phyloP scores from a whole-genome alignment of 1,284 basidiomycete species.

The Sporisorium graminicola region DNA sequence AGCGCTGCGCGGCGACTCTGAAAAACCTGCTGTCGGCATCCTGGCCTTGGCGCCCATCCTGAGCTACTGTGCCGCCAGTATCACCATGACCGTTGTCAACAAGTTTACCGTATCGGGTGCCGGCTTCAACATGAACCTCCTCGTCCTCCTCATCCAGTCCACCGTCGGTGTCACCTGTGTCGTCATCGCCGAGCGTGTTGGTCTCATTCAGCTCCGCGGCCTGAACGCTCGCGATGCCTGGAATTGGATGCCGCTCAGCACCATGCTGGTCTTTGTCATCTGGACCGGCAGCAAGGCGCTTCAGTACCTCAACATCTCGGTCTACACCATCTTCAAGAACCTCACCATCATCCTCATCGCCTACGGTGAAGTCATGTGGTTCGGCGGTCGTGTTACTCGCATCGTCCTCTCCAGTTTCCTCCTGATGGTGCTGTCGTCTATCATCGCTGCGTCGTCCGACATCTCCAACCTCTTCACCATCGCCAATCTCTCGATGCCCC shows the following conservation, averaged over 20 bases:
- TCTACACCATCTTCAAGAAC: constrained; percentile 94
- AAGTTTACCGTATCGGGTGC: constrained; percentile 97
- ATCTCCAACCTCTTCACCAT: constrained; percentile 74
- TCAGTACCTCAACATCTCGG: constrained; percentile 70
- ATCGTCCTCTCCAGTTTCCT: constrained; percentile 90
- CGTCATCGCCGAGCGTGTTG: constrained; percentile 78
- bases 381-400: constrained; percentile 87
- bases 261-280: constrained; percentile 91
- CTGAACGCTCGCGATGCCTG: constrained; percentile 88
- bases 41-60: constrained; percentile 79
- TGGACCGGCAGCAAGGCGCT: constrained; percentile 98
- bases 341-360: constrained; percentile 98
- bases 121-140: constrained; percentile 96
- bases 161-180: constrained; percentile 81
- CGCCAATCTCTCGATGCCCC: constrained; percentile 55
- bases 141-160: constrained; percentile 92
- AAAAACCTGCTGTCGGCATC: constrained; percentile 45
- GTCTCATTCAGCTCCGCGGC: constrained; percentile 88
- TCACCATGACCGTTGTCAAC: constrained; percentile 98
- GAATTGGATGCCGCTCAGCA: constrained; percentile 93
- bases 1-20: constrained; percentile 25
- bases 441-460: constrained; percentile 96
- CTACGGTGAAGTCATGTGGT: constrained; percentile 98
- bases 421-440: constrained; percentile 94
- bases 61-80: constrained; percentile 92